Evolutionary conservation across 768 basidiomycete genomes (phyloP), one percentile per base, ranked within the genome.

Genomic region (Candolleomyces efflorescens): DNA sequence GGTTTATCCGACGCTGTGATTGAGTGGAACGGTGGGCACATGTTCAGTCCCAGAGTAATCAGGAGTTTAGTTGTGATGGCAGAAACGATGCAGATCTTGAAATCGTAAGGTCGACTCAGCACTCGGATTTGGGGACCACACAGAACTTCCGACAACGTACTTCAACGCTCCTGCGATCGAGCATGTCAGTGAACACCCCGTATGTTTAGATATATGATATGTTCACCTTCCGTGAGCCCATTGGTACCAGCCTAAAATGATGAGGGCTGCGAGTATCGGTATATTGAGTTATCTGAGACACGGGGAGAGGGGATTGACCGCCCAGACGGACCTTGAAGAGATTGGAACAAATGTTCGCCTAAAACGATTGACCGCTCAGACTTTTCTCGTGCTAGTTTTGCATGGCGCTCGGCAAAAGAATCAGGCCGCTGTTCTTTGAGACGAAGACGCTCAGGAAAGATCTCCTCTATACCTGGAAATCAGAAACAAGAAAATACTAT

Each of bases 211-310:
- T 5, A 32, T 7, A 7, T 32, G 32, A 5, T 11, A 32, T 7
- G 11, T 5, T 32, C 32, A 84, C 86, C 81, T 85, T 49, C 85
- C 85, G 67, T 89, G 84, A 48, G 79, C 83, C 82, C 85, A 88
- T 63, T 87, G 87, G 68, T 85, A 89, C 85, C 87, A 88, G 10
- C 79, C 78, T 45, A 89, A 70, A 43, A 90, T 74, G 13, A 86
- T 74, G 46, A 79, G 75, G 10, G 87, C 89, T 91, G 32, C 32
- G 7, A 52, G 5, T 53, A 5, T 1, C 15, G 17, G 46, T 26
- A 4, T 45, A 51, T 27, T 15, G 52, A 20, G 12, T 23, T 2
- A 49, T 32, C 32, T 5, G 11, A 32, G 11, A 32, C 11, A 45
- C 22, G 38, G 37, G 54, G 15, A 43, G 44, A 51, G 15, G 11